Evolutionary conservation across 768 basidiomycete species (phyloP).

Genomic region (Pilatotrama ljubarskyi): DNA sequence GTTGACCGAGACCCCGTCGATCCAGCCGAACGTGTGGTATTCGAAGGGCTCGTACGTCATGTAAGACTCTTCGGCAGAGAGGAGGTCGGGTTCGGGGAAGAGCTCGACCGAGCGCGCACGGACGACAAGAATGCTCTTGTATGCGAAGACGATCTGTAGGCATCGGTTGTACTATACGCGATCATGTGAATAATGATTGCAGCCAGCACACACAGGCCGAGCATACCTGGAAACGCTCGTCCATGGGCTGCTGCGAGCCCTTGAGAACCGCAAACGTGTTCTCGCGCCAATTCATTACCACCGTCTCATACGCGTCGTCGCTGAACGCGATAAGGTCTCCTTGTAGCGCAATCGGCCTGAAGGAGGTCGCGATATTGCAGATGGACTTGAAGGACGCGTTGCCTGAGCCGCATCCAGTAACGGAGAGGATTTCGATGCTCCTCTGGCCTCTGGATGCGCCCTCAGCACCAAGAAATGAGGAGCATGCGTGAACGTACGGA

Average conservation of each 20-base stretch:
- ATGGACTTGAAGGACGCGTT: slow-evolving; percentile 8
- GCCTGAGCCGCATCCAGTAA: slow-evolving; percentile 21
- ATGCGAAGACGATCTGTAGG: slow-evolving; percentile 51
- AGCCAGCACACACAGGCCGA: not conserved
- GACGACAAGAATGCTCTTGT: slow-evolving; percentile 52
- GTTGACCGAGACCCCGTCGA: slow-evolving; percentile 54
- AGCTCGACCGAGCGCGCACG: slow-evolving; percentile 59
- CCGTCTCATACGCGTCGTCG: slow-evolving; percentile 50
- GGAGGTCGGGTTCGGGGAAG: slow-evolving; percentile 50
- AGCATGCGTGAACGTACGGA: not conserved
- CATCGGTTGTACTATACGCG: slow-evolving; percentile 47
- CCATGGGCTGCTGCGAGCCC: slow-evolving; percentile 34
- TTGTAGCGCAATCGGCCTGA: slow-evolving; percentile 48
- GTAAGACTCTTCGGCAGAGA: slow-evolving; percentile 17
- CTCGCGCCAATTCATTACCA: slow-evolving; percentile 57
- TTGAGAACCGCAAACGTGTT: slow-evolving; percentile 48
- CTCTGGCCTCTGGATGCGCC: slow-evolving; percentile 22
- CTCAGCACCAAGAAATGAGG: not conserved
- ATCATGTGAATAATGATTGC: not conserved
- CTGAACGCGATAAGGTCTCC: slow-evolving; percentile 56
- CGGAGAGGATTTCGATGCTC: slow-evolving; percentile 32
- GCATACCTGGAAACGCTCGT: slow-evolving; percentile 34
- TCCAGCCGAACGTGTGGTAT: slow-evolving; percentile 63
- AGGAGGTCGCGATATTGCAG: slow-evolving; percentile 34
- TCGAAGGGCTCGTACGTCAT: slow-evolving; percentile 40